Evolutionary conservation across 2,329 filamentous ascomycete genomes (phyloP), one percentile per base, ranked within the genome.

Genomic region (Talaromyces funiculosus): DNA sequence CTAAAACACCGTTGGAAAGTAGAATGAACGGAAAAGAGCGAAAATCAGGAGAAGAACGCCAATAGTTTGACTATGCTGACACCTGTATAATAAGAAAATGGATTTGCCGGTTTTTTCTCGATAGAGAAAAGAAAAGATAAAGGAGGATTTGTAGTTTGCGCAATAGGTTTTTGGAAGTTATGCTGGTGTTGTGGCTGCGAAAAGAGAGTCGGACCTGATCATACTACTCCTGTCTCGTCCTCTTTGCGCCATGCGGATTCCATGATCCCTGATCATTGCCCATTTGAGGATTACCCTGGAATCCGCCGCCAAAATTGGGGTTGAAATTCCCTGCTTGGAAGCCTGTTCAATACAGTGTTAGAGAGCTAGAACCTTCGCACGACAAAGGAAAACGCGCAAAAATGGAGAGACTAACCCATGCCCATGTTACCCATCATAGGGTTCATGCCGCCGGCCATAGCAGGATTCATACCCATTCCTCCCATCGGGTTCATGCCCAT

Each of bases 221-320:
- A 16, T 12, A n/a, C 4, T 77, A 84, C 67, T 92, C 90, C 63
- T 89, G 89, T 64, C 90, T 84, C 65, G 89, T 87, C 66, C 90
- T 82, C 78, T 94, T 94, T 3, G 87, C 86, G 31, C 89, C 89
- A 67, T 93, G 90, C 5, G 90, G 90, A 69, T 93, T 93, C 80
- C 89, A 90, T 75, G 85, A 86, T 59, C 87, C 86, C 31, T 61
- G 60, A 61, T 86, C 81, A 45, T 78, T 77, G 42, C 71, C 55
- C 54, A 61, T 61, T 61, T 76, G 75, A 55, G 77, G 77, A 59
- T 80, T 79, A 53, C 80, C 79, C 73, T 91, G 93, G 77, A 91
- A 92, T 61, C 81, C 84, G 38, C 60, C 60, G 24, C 60, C 60
- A 9, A 62, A 62, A 26, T 57, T 60, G 22, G 87, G 84, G 70